Conservation (phyloP, 2,329 filamentous ascomycete genomes). For the Pestalotiopsis sp. region DNA sequence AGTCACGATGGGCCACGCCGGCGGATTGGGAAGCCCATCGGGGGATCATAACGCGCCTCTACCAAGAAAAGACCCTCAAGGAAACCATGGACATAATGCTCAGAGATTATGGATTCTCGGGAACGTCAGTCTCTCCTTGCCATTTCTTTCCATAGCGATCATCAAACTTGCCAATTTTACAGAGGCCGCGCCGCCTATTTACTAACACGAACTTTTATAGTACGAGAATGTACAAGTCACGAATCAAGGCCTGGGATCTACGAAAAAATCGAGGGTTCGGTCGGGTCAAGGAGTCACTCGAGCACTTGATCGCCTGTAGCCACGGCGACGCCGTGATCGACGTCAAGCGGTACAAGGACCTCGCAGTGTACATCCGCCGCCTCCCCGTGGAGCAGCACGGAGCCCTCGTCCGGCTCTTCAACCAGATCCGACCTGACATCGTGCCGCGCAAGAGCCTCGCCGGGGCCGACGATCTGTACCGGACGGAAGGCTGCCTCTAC, state of each 20-base stretch:
- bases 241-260: background rate
- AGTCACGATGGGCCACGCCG: background rate
- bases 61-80: background rate
- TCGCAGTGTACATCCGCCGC: background rate
- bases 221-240: slow-evolving; percentile 1
- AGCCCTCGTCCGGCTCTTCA: background rate
- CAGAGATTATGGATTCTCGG: background rate
- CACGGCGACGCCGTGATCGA: background rate
- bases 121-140: background rate
- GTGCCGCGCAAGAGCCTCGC: background rate
- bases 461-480: background rate
- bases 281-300: background rate
- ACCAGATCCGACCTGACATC: background rate
- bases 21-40: background rate
- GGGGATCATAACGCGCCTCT: background rate
- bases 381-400: background rate
- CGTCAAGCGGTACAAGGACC: background rate
- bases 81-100: background rate
- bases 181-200: background rate
- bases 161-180: background rate
- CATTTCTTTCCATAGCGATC: background rate
- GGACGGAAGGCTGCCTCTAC: background rate
- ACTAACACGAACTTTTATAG: background rate
- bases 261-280: background rate
- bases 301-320: background rate